Conservation (phyloP, 2,329 filamentous ascomycete genomes). For the Raffaelea albimanens region DNA sequence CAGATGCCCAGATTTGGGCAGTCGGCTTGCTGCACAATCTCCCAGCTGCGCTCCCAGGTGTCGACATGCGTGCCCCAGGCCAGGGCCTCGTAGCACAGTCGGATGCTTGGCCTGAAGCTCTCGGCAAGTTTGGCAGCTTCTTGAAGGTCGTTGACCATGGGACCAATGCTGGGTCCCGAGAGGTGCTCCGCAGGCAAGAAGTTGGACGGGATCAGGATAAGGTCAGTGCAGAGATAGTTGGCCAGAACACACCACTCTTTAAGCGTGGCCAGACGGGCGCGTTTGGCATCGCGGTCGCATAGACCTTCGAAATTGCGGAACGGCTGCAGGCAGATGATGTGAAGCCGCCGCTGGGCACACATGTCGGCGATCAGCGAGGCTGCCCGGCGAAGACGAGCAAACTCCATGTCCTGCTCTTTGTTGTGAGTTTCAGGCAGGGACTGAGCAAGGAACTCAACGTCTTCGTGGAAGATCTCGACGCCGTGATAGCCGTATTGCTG, state of each 20-base stretch:
- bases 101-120: conserved; percentile 32
- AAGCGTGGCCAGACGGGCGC: conserved; percentile 41
- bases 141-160: conserved; percentile 44
- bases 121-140: conserved; percentile 47
- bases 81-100: conserved; percentile 52
- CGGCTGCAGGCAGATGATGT: conserved; percentile 48
- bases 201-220: conserved; percentile 53
- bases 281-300: conserved; percentile 36
- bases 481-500: conserved; percentile 34
- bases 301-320: conserved; percentile 58
- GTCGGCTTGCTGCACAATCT: conserved; percentile 42
- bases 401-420: not conserved
- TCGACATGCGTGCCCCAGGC: conserved; percentile 50
- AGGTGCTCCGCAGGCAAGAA: conserved; percentile 33
- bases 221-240: conserved; percentile 44
- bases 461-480: conserved; percentile 55
- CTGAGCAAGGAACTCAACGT: conserved; percentile 41
- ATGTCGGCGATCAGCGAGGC: conserved; percentile 35
- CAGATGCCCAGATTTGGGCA: conserved; percentile 51
- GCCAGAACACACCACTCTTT: conserved; percentile 50
- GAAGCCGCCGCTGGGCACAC: conserved; percentile 33
- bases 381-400: conserved; percentile 26
- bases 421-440: conserved; percentile 13
- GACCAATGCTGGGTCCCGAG: conserved; percentile 24
- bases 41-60: conserved; percentile 51